phyloP scores from a whole-genome alignment of 2,329 filamentous ascomycete species.

The Cryoendolithus antarcticus region DNA sequence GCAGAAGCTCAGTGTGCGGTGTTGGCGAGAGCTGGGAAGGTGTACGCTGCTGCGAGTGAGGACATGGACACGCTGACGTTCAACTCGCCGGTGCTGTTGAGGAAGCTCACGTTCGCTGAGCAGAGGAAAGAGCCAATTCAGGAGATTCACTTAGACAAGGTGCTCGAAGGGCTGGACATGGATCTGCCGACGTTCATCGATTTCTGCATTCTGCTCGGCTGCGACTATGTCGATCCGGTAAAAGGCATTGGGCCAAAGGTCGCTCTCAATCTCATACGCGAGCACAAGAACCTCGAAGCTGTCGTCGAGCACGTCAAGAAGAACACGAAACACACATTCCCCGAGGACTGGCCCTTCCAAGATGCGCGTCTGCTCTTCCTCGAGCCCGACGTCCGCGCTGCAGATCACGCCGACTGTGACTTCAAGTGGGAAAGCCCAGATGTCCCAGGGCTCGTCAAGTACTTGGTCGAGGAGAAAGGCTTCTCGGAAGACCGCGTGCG shows the following conservation, averaged over 20 bases:
- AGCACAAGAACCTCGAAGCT: constrained; percentile 77
- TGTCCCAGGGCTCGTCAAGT: constrained; percentile 77
- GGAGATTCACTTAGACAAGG: constrained; percentile 80
- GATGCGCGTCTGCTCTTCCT: constrained; percentile 89
- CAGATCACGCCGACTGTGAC: constrained; percentile 77
- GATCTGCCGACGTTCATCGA: constrained; percentile 87
- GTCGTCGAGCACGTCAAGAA: constrained; percentile 70
- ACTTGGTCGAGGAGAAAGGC: constrained; percentile 84
- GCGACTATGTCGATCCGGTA: constrained; percentile 93
- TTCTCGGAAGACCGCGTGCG: constrained; percentile 93
- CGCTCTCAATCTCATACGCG: constrained; percentile 84
- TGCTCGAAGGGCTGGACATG: constrained; percentile 79
- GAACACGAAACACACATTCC: constrained; percentile 69
- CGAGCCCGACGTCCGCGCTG: constrained; percentile 72
- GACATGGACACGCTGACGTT: constrained; percentile 99
- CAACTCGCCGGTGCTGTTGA: constrained; percentile 75
- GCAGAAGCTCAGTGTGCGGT: constrained; percentile 94
- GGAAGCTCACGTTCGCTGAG: constrained; percentile 93
- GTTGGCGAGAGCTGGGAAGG: constrained; percentile 79
- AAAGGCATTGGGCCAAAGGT: constrained; percentile 89
- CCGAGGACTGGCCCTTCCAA: constrained; percentile 92
- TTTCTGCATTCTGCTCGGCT: constrained; percentile 91
- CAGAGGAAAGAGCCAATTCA: constrained; percentile 96
- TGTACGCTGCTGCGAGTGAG: constrained; percentile 91
- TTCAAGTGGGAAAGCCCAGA: constrained; percentile 98